Percentiles rank a stretch among this genome's conserved stretches.
phyloP scores from a whole-genome alignment of 1,284 basidiomycete genomes.

The Golubevia pallescens region DNA sequence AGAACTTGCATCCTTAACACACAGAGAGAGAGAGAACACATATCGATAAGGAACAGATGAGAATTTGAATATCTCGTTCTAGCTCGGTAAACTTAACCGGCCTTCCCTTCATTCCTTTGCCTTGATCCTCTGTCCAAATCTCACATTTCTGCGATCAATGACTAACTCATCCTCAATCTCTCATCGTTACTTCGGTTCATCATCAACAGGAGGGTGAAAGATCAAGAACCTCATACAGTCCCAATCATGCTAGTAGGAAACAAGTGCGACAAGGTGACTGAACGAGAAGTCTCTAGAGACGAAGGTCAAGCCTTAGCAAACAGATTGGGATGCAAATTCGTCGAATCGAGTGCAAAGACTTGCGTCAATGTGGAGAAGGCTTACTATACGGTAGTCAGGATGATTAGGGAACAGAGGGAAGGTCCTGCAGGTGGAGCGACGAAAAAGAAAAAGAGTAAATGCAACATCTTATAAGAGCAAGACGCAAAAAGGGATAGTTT shows the following conservation, averaged over 20 bases:
- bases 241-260: constrained; percentile 63
- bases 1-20: no score
- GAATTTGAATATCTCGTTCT: no score
- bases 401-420: constrained; percentile 50
- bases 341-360: constrained; percentile 58
- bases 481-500: background rate
- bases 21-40: no score
- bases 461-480: constrained; percentile 39
- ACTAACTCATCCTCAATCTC: background rate
- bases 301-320: constrained; percentile 54
- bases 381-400: constrained; percentile 53
- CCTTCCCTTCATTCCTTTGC: constrained; percentile 1
- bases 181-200: background rate
- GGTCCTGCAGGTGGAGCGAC: constrained; percentile 26
- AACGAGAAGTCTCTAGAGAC: constrained; percentile 49
- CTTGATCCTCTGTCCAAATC: background rate
- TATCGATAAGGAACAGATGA: no score
- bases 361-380: constrained; percentile 59
- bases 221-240: constrained; percentile 51
- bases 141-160: background rate
- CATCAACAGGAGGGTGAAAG: constrained; percentile 38
- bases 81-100: background rate
- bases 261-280: constrained; percentile 59
- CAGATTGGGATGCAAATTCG: constrained; percentile 55
- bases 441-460: constrained; percentile 45